Conservation (phyloP, 345 rosid species). For the Syzygium grande region DNA sequence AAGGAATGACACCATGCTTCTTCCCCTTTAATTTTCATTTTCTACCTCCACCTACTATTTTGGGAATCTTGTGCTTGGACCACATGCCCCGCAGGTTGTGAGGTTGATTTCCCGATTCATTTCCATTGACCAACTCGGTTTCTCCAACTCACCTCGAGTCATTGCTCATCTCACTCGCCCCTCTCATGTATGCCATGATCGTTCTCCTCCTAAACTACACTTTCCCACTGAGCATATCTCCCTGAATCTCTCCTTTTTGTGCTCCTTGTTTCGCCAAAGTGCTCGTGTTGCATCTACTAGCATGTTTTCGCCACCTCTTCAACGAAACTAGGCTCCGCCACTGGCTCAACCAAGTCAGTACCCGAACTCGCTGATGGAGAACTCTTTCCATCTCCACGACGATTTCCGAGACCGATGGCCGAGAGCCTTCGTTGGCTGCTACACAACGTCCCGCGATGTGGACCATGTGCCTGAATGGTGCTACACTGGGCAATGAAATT, state of each 20-base stretch:
- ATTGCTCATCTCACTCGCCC: not conserved
- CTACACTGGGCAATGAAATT: slow-evolving; percentile 18
- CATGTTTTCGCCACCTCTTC: slow-evolving; percentile 19
- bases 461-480: slow-evolving; percentile 24
- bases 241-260: not conserved
- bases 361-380: slow-evolving; percentile 17
- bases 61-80: slow-evolving; percentile 24
- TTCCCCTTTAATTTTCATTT: not conserved
- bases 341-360: slow-evolving; percentile 28
- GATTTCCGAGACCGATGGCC: slow-evolving; percentile 43
- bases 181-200: not conserved
- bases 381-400: slow-evolving; percentile 26
- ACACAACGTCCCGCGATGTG: slow-evolving; percentile 52
- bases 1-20: not conserved
- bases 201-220: not conserved
- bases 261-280: not conserved
- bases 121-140: slow-evolving; percentile 1
- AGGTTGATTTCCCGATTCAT: not conserved
- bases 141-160: not conserved
- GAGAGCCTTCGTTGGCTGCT: slow-evolving; percentile 19
- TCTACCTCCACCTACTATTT: slow-evolving; percentile 19
- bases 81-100: not conserved
- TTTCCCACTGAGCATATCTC: slow-evolving; percentile 6
- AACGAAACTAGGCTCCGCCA: slow-evolving; percentile 20
- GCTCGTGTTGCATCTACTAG: not conserved